Conservation (phyloP, 345 rosid species). For the Lepidium africanum region DNA sequence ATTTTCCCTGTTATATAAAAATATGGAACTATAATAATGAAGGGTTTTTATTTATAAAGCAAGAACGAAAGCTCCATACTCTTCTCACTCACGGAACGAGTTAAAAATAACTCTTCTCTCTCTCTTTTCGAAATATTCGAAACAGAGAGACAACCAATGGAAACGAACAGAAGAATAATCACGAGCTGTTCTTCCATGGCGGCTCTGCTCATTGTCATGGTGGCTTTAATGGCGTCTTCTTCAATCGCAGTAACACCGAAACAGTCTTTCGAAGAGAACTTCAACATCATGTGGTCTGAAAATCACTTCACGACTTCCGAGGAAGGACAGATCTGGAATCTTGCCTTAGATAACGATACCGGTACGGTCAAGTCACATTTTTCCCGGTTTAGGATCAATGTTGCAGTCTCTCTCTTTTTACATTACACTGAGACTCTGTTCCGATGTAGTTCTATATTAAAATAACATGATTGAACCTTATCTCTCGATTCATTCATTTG, state of each 20-base stretch:
- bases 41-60: constrained; percentile 4
- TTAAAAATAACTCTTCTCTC: neutral
- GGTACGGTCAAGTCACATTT: constrained; percentile 30
- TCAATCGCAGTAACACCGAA: constrained; percentile 35
- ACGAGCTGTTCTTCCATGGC: constrained; percentile 29
- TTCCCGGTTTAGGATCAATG: neutral
- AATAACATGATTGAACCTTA: neutral
- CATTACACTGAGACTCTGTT: neutral
- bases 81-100: constrained; percentile 18
- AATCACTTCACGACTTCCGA: constrained; percentile 86
- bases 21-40: neutral
- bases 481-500: neutral
- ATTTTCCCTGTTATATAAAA: neutral
- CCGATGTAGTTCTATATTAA: neutral
- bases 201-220: constrained; percentile 24
- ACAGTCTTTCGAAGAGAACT: constrained; percentile 71
- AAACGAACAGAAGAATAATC: neutral
- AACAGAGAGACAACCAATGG: constrained; percentile 32
- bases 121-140: constrained; percentile 6
- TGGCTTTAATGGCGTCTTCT: constrained; percentile 31
- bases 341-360: constrained; percentile 84
- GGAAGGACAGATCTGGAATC: constrained; percentile 97
- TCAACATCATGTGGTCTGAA: constrained; percentile 91
- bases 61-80: constrained; percentile 8
- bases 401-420: neutral